A percentile compares a stretch with the other conserved stretches of the same genome.
These are phyloP conservation scores for Yueomyces sp. DNA, from an alignment of 805 yeast species.

Conservation along the genomic window DNA sequence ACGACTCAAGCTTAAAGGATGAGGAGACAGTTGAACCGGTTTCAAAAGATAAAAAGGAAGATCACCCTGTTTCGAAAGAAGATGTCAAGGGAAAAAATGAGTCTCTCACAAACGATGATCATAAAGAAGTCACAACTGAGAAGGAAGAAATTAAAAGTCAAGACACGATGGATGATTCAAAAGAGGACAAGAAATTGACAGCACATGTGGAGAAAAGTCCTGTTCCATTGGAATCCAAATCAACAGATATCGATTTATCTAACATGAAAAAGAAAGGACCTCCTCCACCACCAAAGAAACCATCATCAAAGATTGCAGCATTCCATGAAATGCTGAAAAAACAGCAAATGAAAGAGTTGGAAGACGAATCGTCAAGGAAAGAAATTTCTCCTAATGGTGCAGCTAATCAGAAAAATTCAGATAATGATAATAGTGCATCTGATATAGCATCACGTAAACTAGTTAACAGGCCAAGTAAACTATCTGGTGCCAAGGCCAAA, in stretches of 20 bases:
- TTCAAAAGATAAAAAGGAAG: too few relatives aligned
- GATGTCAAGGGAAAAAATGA: not conserved
- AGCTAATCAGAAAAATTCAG: not conserved
- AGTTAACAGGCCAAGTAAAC: not conserved
- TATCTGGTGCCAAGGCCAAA: slow-evolving; percentile 16
- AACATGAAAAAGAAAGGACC: slow-evolving; percentile 25
- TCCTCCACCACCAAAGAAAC: slow-evolving; percentile 65
- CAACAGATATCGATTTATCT: too few relatives aligned
- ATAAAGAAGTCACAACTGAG: too few relatives aligned
- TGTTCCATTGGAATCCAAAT: too few relatives aligned
- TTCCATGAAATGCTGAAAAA: slow-evolving; percentile 62
- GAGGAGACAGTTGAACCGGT: too few relatives aligned
- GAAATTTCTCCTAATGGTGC: not conserved
- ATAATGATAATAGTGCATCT: not conserved
- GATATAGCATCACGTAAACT: not conserved
- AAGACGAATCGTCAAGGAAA: slow-evolving; percentile 28
- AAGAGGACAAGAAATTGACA: too few relatives aligned
- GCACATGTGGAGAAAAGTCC: too few relatives aligned
- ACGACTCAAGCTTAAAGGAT: too few relatives aligned
- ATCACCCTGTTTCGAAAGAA: not conserved
- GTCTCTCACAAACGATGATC: not conserved
- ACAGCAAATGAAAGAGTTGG: slow-evolving; percentile 37
- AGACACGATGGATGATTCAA: too few relatives aligned
- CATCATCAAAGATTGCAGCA: slow-evolving; percentile 68
- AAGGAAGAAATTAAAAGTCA: too few relatives aligned